Percentiles rank a stretch among this genome's conserved stretches.
Evolutionary conservation across 371 early-diverging fungal species (phyloP).

Genomic region (Apophysomyces ossiformis): DNA sequence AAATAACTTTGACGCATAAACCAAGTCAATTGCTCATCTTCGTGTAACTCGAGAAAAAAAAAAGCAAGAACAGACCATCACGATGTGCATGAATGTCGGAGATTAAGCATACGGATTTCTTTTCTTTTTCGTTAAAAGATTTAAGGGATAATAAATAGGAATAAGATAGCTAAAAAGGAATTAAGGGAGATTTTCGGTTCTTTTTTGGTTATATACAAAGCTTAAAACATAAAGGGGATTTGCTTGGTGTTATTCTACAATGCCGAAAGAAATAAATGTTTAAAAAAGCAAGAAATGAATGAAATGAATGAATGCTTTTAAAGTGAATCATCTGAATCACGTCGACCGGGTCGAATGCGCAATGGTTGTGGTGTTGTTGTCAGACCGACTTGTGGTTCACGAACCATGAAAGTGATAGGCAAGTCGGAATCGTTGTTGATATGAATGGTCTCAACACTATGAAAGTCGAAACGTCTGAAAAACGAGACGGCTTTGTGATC

Average conservation of each 20-base stretch:
- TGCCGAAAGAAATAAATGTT: neutral
- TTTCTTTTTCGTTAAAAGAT: neutral
- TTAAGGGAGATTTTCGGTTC: neutral
- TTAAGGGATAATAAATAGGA: neutral
- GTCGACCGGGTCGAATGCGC: constrained; percentile 46
- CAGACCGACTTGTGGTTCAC: constrained; percentile 25
- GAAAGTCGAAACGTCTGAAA: constrained; percentile 50
- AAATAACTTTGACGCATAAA: neutral
- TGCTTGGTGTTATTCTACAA: neutral
- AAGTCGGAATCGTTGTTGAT: constrained; percentile 23
- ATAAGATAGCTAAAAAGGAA: neutral
- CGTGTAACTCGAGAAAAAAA: neutral
- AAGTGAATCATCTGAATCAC: constrained; percentile 29
- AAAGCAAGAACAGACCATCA: neutral
- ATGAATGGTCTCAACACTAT: constrained; percentile 23
- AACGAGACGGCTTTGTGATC: constrained; percentile 85
- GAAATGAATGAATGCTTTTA: neutral
- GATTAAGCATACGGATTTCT: neutral
- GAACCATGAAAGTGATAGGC: constrained; percentile 37
- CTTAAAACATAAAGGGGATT: neutral
- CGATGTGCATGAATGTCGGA: constrained; percentile 4
- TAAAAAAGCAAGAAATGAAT: neutral
- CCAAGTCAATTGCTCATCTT: neutral
- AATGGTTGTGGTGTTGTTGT: constrained; percentile 26
- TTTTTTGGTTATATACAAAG: neutral